phyloP scores from a whole-genome alignment of 1,139 yeast genomes.

The Debaryomyces subglobosus region DNA sequence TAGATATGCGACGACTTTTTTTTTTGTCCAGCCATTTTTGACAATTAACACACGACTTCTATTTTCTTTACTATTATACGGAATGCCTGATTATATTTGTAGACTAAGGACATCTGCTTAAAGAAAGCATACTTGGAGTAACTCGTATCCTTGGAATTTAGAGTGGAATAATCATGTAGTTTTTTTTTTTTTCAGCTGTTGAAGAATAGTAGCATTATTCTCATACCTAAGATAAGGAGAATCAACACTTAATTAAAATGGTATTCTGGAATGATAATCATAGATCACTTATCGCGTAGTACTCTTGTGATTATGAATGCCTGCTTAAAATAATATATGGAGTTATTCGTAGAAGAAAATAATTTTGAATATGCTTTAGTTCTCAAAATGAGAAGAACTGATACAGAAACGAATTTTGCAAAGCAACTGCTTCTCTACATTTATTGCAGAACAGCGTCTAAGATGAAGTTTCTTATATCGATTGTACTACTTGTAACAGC shows the following conservation, averaged over 20 bases:
- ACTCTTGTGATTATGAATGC: background rate
- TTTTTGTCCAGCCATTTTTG: slow-evolving; percentile 14
- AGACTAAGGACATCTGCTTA: background rate
- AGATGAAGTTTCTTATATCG: background rate
- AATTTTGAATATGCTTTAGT: background rate
- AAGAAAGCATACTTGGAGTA: background rate
- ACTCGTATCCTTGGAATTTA: background rate
- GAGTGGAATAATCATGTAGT: background rate
- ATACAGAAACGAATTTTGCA: background rate
- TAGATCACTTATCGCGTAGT: background rate
- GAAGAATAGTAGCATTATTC: background rate
- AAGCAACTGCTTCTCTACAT: background rate
- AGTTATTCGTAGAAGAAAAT: background rate
- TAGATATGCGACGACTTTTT: slow-evolving; percentile 6
- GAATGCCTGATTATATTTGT: background rate
- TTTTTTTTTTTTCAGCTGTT: background rate
- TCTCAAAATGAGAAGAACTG: background rate
- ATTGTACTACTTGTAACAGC: background rate
- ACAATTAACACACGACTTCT: slow-evolving; percentile 12
- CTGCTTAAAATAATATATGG: background rate
- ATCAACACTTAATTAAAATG: no score
- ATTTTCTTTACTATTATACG: background rate
- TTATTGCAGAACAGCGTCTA: background rate
- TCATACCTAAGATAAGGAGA: background rate
- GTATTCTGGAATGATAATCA: background rate